phyloP scores from a whole-genome alignment of 768 basidiomycete species.

The Agaricus subrufescens region DNA sequence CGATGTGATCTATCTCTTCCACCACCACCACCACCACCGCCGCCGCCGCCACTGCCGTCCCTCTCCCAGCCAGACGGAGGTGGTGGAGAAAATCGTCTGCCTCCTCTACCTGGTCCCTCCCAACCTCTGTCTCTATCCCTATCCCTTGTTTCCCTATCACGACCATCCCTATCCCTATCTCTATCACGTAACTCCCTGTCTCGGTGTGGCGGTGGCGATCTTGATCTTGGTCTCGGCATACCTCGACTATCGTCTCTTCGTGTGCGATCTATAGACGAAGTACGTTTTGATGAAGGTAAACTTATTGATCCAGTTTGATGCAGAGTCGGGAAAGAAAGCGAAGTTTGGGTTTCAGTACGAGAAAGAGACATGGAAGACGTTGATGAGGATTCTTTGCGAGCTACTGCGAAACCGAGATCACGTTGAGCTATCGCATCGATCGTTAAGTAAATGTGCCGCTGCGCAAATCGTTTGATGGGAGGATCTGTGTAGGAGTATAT shows the following conservation, averaged over 20 bases:
- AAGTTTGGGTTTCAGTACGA: constrained; percentile 32
- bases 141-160: constrained; percentile 7
- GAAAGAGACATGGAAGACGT: constrained; percentile 15
- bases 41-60: constrained; percentile 20
- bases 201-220: constrained; percentile 11
- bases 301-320: constrained; percentile 9
- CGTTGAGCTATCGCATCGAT: constrained; percentile 86
- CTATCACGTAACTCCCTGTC: constrained; percentile 17
- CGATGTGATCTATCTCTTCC: constrained; percentile 16
- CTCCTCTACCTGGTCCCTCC: constrained; percentile 42
- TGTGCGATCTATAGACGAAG: constrained; percentile 32
- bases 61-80: constrained; percentile 41
- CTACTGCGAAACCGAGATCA: constrained; percentile 79
- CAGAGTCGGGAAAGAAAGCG: constrained; percentile 17
- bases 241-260: constrained; percentile 24
- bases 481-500: constrained; percentile 49
- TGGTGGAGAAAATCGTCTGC: constrained; percentile 33
- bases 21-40: constrained; percentile 13
- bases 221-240: constrained; percentile 21
- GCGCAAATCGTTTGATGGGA: constrained; percentile 87
- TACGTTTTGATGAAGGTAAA: constrained; percentile 23
- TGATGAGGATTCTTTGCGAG: constrained; percentile 27
- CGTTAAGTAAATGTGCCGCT: constrained; percentile 76
- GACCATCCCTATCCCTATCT: constrained; percentile 19
- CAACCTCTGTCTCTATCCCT: constrained; percentile 23